Base-by-base conservation (phyloP, 805 yeast genomes). In the Candida jianshihensis region DNA sequence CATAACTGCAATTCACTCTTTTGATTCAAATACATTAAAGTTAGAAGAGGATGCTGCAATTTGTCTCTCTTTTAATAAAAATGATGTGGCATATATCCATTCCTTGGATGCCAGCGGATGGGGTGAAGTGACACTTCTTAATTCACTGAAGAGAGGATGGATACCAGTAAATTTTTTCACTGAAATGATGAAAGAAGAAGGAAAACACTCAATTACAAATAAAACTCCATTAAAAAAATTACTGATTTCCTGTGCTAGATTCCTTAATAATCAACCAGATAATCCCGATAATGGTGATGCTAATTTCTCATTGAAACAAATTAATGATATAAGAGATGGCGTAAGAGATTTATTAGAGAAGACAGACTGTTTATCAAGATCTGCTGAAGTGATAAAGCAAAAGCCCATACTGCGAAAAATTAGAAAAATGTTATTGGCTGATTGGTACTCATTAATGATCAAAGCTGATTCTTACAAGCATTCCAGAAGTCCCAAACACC, bases 101-200 rank as follows among this genome's bases (percentile, higher is more conserved):
- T 73, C 83, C 7, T 73, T 82, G 17, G 92, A 83, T 54, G 80
- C 79, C 37, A 78, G 87, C 16, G 94, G 92, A 0, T 84, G 94
- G 94, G 90, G 89, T 41, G 94, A 84, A 55, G 92, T 83, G 3
- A 83, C 89, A 0, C 51, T 82, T 26, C 59, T 83, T 8, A 78
- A 75, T 38, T 65, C 78, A 12, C 62, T 78, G 35, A 69, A 70
- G 47, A 61, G 87, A 43, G 94, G 94, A 14, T 84, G 94, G 94
- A 85, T 83, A 14, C 94, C 94, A 4, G 78, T 84, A 70, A 84
- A 83, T 52, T 84, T 81, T 59, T 84, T 83, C 49, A 61, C 78
- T 5, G 68, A 64, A 40, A 53, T 63, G 4, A 49, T 76, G 4
- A 57, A 56, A 10, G 53, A 57, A 10, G 49, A 43, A 4, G 11